Percentiles rank a stretch among this genome's conserved stretches.
phyloP scores from a whole-genome alignment of 2,329 filamentous ascomycete genomes.

The Ceratocystis variospora region DNA sequence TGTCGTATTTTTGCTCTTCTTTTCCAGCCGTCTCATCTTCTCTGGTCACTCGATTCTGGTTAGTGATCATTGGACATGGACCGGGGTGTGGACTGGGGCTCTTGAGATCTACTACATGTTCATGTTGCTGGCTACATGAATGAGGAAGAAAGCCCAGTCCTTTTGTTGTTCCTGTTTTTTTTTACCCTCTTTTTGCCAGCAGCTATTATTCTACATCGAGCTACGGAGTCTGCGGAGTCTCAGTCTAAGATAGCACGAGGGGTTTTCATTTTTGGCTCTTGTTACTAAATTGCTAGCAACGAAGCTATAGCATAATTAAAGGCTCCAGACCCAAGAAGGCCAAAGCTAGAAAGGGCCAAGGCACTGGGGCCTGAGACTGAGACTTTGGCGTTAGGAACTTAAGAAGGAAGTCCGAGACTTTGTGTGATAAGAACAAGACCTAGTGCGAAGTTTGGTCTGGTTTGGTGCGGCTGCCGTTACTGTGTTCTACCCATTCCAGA shows the following conservation, averaged over 20 bases:
- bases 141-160: background rate
- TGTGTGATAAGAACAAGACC: background rate
- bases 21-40: constrained; percentile 6
- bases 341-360: background rate
- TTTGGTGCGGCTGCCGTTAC: background rate
- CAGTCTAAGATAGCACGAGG: background rate
- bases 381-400: background rate
- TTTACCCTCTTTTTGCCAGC: background rate
- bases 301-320: background rate
- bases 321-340: background rate
- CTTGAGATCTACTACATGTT: background rate
- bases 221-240: background rate
- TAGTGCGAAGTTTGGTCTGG: background rate
- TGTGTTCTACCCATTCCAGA: background rate
- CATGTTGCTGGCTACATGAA: background rate
- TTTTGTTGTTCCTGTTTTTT: background rate
- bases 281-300: background rate
- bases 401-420: background rate
- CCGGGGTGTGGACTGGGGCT: background rate
- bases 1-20: background rate
- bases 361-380: constrained; percentile 2
- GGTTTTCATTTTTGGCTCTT: background rate
- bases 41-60: background rate
- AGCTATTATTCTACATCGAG: background rate
- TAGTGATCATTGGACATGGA: background rate